Evolutionary conservation across 306 rosid species (phyloP).

Genomic region (Acacia melanoxylon): DNA sequence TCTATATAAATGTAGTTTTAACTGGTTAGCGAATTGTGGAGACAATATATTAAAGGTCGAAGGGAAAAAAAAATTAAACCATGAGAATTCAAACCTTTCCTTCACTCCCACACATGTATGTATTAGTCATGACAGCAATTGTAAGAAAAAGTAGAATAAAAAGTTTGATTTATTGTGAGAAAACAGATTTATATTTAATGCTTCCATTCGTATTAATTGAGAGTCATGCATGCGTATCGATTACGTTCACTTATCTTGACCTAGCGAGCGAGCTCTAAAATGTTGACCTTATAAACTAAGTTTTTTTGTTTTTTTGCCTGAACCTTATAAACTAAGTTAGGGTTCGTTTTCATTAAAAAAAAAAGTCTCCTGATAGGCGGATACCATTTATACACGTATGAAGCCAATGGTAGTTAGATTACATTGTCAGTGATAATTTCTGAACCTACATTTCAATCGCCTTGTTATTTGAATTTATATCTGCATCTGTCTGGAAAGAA

Average conservation of each 20-base stretch:
- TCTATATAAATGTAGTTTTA: too few species aligned
- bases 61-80: too few species aligned
- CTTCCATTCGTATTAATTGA: not conserved
- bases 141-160: too few species aligned
- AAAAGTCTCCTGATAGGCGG: not conserved
- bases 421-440: not conserved
- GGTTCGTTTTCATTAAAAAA: not conserved
- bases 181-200: not conserved
- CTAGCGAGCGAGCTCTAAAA: not conserved
- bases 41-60: too few species aligned
- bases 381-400: not conserved
- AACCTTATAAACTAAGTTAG: not conserved
- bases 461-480: too few species aligned
- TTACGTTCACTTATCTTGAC: not conserved
- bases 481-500: not conserved
- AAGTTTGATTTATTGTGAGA: not conserved
- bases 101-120: not conserved
- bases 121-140: too few species aligned
- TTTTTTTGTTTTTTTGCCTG: too few species aligned
- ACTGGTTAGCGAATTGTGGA: too few species aligned
- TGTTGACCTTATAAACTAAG: not conserved
- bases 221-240: not conserved
- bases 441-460: not conserved
- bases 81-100: not conserved
- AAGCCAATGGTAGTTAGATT: not conserved